A percentile compares a stretch with the other conserved stretches of the same genome.
These are phyloP conservation scores for Mallotus repandus DNA, from an alignment of 441 rosid genomes.

Conservation along the genomic window DNA sequence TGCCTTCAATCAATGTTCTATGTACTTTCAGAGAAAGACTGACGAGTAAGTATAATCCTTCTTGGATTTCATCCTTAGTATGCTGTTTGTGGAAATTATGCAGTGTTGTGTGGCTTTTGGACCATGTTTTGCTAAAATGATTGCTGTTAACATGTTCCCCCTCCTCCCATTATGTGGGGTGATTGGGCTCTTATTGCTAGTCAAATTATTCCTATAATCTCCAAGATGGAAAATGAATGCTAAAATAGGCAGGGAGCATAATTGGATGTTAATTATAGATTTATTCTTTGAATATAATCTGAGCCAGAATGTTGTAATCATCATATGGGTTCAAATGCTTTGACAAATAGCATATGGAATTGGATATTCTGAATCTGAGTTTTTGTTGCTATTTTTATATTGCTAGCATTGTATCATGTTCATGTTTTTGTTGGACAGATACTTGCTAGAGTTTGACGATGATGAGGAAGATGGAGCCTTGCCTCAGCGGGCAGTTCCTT, in stretches of 20 bases:
- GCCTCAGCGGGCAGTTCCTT: conserved; percentile 81
- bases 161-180: background rate
- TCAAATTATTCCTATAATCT: background rate
- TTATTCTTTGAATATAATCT: background rate
- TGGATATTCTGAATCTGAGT: too few species aligned
- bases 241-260: background rate
- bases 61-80: conserved; percentile 4
- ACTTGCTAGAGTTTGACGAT: conserved; percentile 84
- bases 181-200: background rate
- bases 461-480: conserved; percentile 93
- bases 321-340: background rate
- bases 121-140: background rate
- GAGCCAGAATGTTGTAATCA: background rate
- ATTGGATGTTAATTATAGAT: background rate
- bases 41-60: conserved; percentile 70
- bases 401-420: background rate
- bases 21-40: conserved; percentile 63
- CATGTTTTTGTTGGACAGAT: conserved; percentile 43
- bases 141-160: background rate
- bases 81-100: conserved; percentile 7
- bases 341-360: background rate
- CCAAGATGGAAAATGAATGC: background rate
- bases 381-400: background rate
- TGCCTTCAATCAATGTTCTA: conserved; percentile 19
- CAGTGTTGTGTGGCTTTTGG: background rate